Base-by-base conservation (phyloP, 495 filamentous ascomycete genomes). In the Hyaloscypha hepaticicola region DNA sequence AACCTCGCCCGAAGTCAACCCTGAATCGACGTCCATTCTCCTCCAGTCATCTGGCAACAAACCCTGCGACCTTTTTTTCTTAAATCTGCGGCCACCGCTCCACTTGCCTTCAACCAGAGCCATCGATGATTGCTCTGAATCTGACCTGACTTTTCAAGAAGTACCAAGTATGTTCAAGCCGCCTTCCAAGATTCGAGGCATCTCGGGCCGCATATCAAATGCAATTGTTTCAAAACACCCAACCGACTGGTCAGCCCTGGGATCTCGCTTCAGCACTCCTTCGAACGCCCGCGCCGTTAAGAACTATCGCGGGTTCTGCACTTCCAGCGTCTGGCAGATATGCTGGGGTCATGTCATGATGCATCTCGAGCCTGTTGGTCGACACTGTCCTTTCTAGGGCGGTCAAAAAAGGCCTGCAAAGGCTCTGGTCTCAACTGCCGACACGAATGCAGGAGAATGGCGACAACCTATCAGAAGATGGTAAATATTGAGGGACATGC, bases 401-500 rank as follows among this genome's bases (percentile, higher is more conserved):
- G 63, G 63, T 65, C 55, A 65, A 64, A 41, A 11, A 25, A 22
- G 38, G 52, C 52, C 61, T 48, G 21, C 52, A 57, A 33, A 58
- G 55, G 55, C 41, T 58, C 26, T 50, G 38, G 16, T n/a, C 14
- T 24, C 53, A 53, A 55, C 38, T 53, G 60, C 38, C 29, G 31
- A 38, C 12, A 52, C 21, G 3, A 25, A 19, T 3, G 58, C 38
- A 29, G 5, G 21, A 7, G 26, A n/a, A 28, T 14, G 31, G 19
- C 8, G 28, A 29, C 28, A 63, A 28, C 60, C 60, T 67, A 67
- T 67, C 67, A 69, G 58, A 33, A 60, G 29, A 53, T 27, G 4
- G 8, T 5, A 27, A 45, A 48, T 52, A 9, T 22, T 33, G 21
- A 62, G 22, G 45, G 24, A 29, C 38, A 58, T 63, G 25, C 65